Evolutionary conservation across 371 early-diverging fungal genomes (phyloP).

Genomic region (Lichtheimia ramosa): DNA sequence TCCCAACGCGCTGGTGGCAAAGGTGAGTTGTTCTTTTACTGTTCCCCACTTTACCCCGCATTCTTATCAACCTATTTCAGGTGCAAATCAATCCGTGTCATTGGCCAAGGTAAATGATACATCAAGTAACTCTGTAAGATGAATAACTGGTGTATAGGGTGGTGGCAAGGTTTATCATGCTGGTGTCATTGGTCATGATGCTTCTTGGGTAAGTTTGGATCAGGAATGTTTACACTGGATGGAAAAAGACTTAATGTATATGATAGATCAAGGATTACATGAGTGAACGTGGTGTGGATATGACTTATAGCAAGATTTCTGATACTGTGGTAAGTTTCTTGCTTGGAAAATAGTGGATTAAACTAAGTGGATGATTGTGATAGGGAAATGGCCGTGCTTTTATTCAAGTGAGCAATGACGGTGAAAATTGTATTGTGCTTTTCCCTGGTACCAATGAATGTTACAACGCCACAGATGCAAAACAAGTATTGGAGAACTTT

Average conservation of each 20-base stretch:
- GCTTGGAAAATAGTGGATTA: neutral
- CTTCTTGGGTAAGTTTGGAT: constrained; percentile 65
- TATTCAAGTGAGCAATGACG: constrained; percentile 73
- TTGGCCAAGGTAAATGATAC: constrained; percentile 57
- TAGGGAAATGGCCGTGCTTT: constrained; percentile 84
- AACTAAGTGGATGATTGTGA: neutral
- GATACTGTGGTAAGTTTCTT: constrained; percentile 30
- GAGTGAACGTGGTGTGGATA: constrained; percentile 41
- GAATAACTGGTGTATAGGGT: constrained; percentile 34
- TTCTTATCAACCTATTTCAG: constrained; percentile 20
- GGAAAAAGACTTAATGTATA: neutral
- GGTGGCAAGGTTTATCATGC: constrained; percentile 72
- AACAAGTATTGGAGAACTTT: constrained; percentile 42
- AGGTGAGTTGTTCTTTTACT: constrained; percentile 9
- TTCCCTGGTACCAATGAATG: constrained; percentile 79
- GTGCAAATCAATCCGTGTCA: constrained; percentile 87
- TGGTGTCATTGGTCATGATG: constrained; percentile 88
- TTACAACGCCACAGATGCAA: constrained; percentile 43
- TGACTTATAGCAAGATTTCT: constrained; percentile 26
- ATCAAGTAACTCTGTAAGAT: neutral
- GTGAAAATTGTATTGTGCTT: constrained; percentile 88
- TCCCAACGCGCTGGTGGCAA: constrained; percentile 85
- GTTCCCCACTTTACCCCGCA: neutral
- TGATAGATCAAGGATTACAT: constrained; percentile 36
- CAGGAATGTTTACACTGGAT: neutral